Evolutionary conservation across 2,329 filamentous ascomycete genomes (phyloP), one percentile per base, ranked within the genome.

Genomic region (Pleochaeta shiraiana): DNA sequence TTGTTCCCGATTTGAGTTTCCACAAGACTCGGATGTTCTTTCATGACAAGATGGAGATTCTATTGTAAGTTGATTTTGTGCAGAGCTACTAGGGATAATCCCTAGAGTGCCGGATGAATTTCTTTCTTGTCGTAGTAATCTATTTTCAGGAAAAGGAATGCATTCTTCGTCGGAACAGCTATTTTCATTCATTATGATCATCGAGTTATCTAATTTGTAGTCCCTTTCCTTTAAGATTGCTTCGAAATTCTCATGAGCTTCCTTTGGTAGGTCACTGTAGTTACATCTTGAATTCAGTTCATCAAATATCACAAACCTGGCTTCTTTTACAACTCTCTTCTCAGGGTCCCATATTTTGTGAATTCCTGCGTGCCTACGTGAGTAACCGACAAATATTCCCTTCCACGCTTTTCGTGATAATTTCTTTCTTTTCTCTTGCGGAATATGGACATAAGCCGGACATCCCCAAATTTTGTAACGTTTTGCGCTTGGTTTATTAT

Each of bases 351-450:
- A 57, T 30, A 57, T 57, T 57, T 34, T 39, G 37, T 43, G 26
- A 28, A 62, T 39, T 26, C 31, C 21, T 39, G 33, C 59, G 14
- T 28, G 37, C 19, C 37, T 26, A 43, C 19, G 26, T 24, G 14
- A 43, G 19, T 62, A 43, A 45, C 59, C 59, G 3, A 62, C 34
- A 62, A 62, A 62, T 24, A 62, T 45, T 43, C 33, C 59, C 28
- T 62, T 45, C 59, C 59, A 62, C 6, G 59, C 59, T 28, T 45
- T 62, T 28, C n/a, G 59, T 34, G 30, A 28, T 31, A 62, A 24
- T 39, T 62, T 62, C 34, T 62, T 62, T 43, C 59, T 62, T 45
- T 39, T 62, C 24, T 62, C 59, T 39, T 43, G 30, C 19, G 59
- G 33, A 24, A 62, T 62, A 24, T 62, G 37, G 12, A 62, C 59